These are phyloP conservation scores for Bipolaris gigantea DNA, from an alignment of 2,329 filamentous ascomycete genomes.

Conservation along the genomic window DNA sequence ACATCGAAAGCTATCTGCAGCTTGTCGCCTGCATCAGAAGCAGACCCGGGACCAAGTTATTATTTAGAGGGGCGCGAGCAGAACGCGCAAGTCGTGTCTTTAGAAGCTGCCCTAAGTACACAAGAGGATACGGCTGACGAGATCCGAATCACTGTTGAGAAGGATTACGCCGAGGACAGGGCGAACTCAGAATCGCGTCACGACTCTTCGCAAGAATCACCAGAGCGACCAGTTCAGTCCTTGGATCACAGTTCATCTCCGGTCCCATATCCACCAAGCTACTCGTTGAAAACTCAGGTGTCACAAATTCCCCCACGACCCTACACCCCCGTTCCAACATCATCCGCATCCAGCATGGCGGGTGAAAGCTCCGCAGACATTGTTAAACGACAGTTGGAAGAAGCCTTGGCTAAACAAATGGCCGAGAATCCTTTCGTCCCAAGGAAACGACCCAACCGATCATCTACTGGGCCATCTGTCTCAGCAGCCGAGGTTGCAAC, in stretches of 20 bases:
- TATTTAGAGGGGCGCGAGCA: slow-evolving; percentile 18
- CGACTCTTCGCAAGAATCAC: slow-evolving; percentile 39
- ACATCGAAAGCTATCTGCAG: neutral
- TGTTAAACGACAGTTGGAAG: slow-evolving; percentile 12
- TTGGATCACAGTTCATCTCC: slow-evolving; percentile 22
- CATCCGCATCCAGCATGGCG: slow-evolving; percentile 22
- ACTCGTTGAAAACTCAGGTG: slow-evolving; percentile 23
- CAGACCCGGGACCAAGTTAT: neutral
- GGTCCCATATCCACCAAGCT: slow-evolving; percentile 24
- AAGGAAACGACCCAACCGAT: slow-evolving; percentile 3
- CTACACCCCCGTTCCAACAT: slow-evolving; percentile 17
- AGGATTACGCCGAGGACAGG: neutral
- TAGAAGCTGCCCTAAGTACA: slow-evolving; percentile 17
- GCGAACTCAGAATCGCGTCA: slow-evolving; percentile 27
- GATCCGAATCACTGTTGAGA: slow-evolving; percentile 23
- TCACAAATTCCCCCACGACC: slow-evolving; percentile 27
- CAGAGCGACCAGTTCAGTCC: slow-evolving; percentile 13
- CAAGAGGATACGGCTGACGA: slow-evolving; percentile 22
- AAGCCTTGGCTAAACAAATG: slow-evolving; percentile 11
- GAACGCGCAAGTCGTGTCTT: slow-evolving; percentile 30
- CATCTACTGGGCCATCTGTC: slow-evolving; percentile 5
- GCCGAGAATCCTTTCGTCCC: slow-evolving; percentile 19
- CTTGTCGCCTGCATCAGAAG: neutral
- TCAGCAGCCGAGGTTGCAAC: neutral
- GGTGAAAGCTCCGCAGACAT: slow-evolving; percentile 10